Percentiles rank a stretch among this genome's conserved stretches.
Evolutionary conservation across 805 yeast genomes (phyloP).

Genomic region (Priceomyces medius): DNA sequence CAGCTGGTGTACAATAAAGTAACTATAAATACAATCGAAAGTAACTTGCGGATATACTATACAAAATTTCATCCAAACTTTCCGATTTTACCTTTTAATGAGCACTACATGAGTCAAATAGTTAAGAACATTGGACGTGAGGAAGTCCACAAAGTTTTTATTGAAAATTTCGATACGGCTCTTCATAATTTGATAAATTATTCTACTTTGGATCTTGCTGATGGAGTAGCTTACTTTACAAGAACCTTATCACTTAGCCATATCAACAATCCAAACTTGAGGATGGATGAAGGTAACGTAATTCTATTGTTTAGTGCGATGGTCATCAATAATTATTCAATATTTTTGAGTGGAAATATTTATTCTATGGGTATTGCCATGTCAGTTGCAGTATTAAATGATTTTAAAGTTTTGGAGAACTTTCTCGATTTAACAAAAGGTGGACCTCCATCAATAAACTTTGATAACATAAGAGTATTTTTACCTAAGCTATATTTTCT

Average conservation of each 20-base stretch:
- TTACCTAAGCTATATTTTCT: conserved; percentile 48
- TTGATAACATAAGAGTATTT: conserved; percentile 28
- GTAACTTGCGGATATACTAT: conserved; percentile 42
- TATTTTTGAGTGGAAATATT: conserved; percentile 58
- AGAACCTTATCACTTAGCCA: conserved; percentile 38
- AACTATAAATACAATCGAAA: conserved; percentile 25
- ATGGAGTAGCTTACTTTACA: conserved; percentile 34
- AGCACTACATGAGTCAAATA: conserved; percentile 18
- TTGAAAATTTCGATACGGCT: conserved; percentile 43
- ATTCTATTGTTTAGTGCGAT: conserved; percentile 30
- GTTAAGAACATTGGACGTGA: conserved; percentile 13
- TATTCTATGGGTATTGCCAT: conserved; percentile 57
- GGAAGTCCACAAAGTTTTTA: conserved; percentile 27
- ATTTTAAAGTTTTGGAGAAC: conserved; percentile 50
- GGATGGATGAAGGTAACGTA: conserved; percentile 24
- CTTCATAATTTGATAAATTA: conserved; percentile 39
- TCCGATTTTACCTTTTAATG: conserved; percentile 45
- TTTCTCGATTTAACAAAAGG: conserved; percentile 38
- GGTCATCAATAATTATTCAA: conserved; percentile 50
- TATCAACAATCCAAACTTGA: conserved; percentile 18
- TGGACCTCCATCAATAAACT: conserved; percentile 10
- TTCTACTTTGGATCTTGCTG: conserved; percentile 30
- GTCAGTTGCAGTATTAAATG: conserved; percentile 56
- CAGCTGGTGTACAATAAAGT: conserved; percentile 14
- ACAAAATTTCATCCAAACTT: conserved; percentile 41